A percentile compares a stretch with the other conserved stretches of the same genome.
These are phyloP conservation scores for Colletotrichum sp. DNA, from an alignment of 2,329 filamentous ascomycete genomes.

Conservation along the genomic window DNA sequence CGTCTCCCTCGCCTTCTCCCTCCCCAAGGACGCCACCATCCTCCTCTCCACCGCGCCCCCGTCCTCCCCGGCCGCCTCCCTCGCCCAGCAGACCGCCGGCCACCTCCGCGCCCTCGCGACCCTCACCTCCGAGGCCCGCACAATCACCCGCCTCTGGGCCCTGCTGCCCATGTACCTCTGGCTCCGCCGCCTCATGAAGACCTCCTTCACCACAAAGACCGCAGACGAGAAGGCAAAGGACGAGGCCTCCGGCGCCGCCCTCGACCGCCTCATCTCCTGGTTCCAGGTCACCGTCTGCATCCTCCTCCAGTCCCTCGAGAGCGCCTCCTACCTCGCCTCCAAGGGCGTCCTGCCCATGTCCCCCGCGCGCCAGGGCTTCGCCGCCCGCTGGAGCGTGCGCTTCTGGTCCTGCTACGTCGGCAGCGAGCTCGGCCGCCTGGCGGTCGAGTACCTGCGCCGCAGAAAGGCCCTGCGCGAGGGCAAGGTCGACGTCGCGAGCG, in stretches of 20 bases:
- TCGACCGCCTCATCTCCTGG: constrained; percentile 62
- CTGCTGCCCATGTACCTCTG: constrained; percentile 76
- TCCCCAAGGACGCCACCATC: constrained; percentile 56
- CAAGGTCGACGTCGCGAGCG: constrained; percentile 36
- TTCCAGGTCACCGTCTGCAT: constrained; percentile 72
- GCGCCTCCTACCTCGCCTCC: constrained; percentile 76
- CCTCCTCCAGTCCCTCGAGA: constrained; percentile 82
- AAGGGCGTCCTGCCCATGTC: constrained; percentile 72
- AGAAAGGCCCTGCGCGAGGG: constrained; percentile 26
- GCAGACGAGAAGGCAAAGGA: constrained; percentile 33
- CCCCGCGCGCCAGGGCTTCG: constrained; percentile 61
- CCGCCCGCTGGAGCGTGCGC: constrained; percentile 75
- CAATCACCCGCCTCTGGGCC: constrained; percentile 79
- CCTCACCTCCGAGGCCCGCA: constrained; percentile 73
- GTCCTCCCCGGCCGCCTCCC: constrained; percentile 42
- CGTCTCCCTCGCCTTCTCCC: constrained; percentile 55
- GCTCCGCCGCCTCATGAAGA: constrained; percentile 55
- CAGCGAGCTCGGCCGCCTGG: constrained; percentile 74
- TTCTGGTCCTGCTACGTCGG: constrained; percentile 83
- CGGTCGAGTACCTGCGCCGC: constrained; percentile 48
- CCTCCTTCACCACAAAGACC: constrained; percentile 24
- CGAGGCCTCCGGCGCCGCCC: constrained; percentile 41
- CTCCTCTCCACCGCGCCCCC: constrained; percentile 44
- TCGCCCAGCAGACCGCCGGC: constrained; percentile 53
- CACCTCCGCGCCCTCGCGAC: constrained; percentile 66